Base-by-base conservation (phyloP, 345 rosid genomes). In the Dovyalis caffra region DNA sequence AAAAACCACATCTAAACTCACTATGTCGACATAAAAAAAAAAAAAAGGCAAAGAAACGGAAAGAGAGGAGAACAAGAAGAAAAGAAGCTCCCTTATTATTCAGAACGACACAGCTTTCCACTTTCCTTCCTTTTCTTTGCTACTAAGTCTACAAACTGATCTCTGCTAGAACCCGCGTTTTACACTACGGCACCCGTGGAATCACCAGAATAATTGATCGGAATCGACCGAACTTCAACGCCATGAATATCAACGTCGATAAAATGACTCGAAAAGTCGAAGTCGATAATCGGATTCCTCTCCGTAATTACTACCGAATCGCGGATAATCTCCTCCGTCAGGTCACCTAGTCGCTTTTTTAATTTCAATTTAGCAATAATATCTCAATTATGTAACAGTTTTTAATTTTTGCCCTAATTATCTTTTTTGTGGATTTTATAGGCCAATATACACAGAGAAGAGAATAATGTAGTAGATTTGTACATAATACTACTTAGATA, bases 281-380 rank as follows among this genome's bases (percentile, higher is more conserved):
- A 74, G 97, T 92, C 60, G 97, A 94, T 83, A 86, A 85, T 87
- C 90, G 90, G 82, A 91, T 91, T 38, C 86, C 94, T 78, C 94
- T 95, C 75, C 89, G 88, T 33, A 80, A 88, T 73, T 91, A 92
- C 80, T 89, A 91, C 62, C 85, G 98, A 67, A 95, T 90, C 83
- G 98, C 97, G 76, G 97, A 95, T 83, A 89, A 90, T 83, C 95
- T 95, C 71, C 95, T 92, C 78, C 85, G 90, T 25, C 97, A 92
- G 99, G 99, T 89, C 16, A 15, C 28, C 23, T 62, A 25, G 15
- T 57, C 51, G 61, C 31, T 57, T 33, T n/a, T 73, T 68, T 26
- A 40, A 35, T 73, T 63, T 9, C 15, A 43, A 68, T 45, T 43
- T 11, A 29, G 69, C 21, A 58, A 71, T 32, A 3, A 29, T 4